Evolutionary conservation across 805 yeast genomes (phyloP).

Genomic region (Yarrowia divulgata): DNA sequence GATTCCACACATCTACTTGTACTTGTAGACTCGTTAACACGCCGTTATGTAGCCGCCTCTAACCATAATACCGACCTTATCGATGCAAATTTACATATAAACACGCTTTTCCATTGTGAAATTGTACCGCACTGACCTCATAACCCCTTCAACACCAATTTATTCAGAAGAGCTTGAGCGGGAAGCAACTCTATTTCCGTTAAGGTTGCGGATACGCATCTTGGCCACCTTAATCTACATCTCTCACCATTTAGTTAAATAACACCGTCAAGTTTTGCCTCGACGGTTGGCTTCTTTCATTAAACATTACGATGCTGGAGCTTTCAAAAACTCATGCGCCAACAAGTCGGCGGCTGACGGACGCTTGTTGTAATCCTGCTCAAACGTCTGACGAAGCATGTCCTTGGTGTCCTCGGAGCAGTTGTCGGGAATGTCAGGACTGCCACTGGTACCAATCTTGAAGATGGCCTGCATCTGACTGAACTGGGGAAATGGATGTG

Average conservation of each 20-base stretch:
- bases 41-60: no score
- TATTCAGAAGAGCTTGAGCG: no score
- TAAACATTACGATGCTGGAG: background rate
- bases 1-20: no score
- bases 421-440: slow-evolving; percentile 76
- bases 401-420: slow-evolving; percentile 71
- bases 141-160: no score
- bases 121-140: no score
- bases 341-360: slow-evolving; percentile 76
- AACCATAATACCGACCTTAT: no score
- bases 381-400: slow-evolving; percentile 73
- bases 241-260: background rate
- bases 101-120: no score
- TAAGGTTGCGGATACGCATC: background rate
- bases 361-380: slow-evolving; percentile 73
- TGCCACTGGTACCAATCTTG: slow-evolving; percentile 80
- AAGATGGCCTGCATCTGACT: slow-evolving; percentile 97
- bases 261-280: background rate
- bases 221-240: no score
- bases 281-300: background rate
- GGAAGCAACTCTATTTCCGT: no score
- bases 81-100: no score
- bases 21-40: no score
- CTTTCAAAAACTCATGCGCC: slow-evolving; percentile 60
- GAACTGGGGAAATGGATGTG: slow-evolving; percentile 94